Evolutionary conservation across 352 stramenopile genomes (phyloP), one percentile per base, ranked within the genome.

Genomic region (Phytopythium litorale): DNA sequence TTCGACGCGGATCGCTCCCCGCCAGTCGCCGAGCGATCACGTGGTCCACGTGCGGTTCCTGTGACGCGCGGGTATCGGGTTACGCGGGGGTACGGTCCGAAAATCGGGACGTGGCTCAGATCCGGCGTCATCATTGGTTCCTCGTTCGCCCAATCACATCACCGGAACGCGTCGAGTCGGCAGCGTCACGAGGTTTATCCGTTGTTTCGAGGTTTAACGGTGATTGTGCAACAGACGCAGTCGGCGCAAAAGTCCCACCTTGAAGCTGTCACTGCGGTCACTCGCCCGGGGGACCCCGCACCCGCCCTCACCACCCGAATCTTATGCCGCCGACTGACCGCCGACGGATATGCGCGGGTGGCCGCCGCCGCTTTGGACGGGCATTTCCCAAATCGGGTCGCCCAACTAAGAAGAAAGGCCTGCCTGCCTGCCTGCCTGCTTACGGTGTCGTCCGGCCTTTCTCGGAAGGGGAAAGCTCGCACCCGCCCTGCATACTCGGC

Each of bases 91-190:
- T 4, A 4, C 42, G 8, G 7, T 16, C 42, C 28, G 28, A 7
- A 57, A 57, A 57, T 57, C 30, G 32, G 48, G 53, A 66, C 58
- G 64, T 70, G 54, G 60, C 43, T 28, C 16, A 5, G 33, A 70
- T 66, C 21, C 48, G 7, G 60, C 45, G n/a, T 15, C 42, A 11
- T 28, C 28, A 71, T 71, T 71, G 65, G 65, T 19, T 43, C 12
- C 16, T 25, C 28, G 8, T 18, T 46, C n/a, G 12, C 3, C 65
- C 65, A 71, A 71, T 71, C 65, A 63, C 15, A 37, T 23, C 33
- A 23, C 43, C 23, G 25, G 45, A 56, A 32, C 18, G 16, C 42
- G 58, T 18, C 7, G 43, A 61, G 58, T 68, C 19, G 50, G 38
- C 52, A 37, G 18, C 30, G 30, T 28, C 11, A 35, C 37, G 8